A percentile compares a stretch with the other conserved stretches of the same genome.
Evolutionary conservation across 2,329 filamentous ascomycete genomes (phyloP).

Genomic region (Cercospora citrullina): DNA sequence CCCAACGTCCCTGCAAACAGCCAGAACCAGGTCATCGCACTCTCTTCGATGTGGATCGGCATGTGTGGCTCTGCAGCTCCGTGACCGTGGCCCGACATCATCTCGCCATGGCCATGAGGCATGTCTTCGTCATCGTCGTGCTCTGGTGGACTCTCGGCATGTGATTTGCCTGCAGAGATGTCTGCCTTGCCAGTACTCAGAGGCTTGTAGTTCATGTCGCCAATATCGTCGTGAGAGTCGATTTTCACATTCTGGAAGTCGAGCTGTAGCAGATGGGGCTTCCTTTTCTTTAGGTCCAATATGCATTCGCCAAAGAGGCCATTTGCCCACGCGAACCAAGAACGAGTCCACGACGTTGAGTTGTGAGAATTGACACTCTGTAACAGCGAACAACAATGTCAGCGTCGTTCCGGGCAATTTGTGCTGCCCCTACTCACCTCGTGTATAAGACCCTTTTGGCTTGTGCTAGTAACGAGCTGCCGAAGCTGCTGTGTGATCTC

Average conservation of each 20-base stretch:
- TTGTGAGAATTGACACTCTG: constrained; percentile 49
- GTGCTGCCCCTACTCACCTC: constrained; percentile 31
- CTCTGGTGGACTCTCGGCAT: background rate
- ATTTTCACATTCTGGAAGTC: constrained; percentile 7
- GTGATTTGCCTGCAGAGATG: background rate
- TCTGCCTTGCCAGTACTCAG: background rate
- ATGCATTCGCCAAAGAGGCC: constrained; percentile 26
- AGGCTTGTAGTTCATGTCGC: constrained; percentile 15
- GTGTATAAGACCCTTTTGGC: constrained; percentile 50
- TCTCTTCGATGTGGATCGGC: constrained; percentile 10
- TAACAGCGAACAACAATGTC: background rate
- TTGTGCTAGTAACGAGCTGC: constrained; percentile 48
- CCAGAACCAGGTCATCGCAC: constrained; percentile 15
- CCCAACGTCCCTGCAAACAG: background rate
- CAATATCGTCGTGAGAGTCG: constrained; percentile 15
- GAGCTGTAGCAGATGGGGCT: constrained; percentile 22
- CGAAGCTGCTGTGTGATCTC: constrained; percentile 46
- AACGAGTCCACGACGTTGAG: constrained; percentile 46
- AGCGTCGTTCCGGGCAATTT: background rate
- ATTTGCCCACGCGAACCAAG: constrained; percentile 53
- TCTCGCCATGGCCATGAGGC: background rate
- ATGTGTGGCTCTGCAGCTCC: background rate
- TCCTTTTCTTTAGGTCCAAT: constrained; percentile 23
- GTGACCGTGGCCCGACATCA: constrained; percentile 9
- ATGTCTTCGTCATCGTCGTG: background rate